A percentile compares a stretch with the other conserved stretches of the same genome.
Conservation (phyloP, 306 rosid species). For the Coriaria nepalensis region DNA sequence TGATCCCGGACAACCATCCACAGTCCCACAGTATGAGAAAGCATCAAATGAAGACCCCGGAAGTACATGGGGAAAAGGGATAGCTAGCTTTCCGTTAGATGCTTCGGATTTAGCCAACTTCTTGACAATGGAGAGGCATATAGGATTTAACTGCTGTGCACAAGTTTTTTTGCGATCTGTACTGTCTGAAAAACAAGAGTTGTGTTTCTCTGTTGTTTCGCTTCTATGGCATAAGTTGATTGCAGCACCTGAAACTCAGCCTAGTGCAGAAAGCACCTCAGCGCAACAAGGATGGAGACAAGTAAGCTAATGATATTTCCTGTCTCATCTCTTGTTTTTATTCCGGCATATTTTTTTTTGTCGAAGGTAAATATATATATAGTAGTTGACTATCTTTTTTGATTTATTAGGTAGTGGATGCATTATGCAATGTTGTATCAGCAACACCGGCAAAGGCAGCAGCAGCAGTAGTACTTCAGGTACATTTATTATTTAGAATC, state of each 20-base stretch:
- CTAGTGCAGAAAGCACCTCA: conserved; percentile 85
- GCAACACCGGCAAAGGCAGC: conserved; percentile 88
- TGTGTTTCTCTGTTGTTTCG: conserved; percentile 91
- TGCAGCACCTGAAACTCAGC: conserved; percentile 90
- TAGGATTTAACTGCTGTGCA: conserved; percentile 72
- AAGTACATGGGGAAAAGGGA: conserved; percentile 41
- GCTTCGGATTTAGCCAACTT: conserved; percentile 96
- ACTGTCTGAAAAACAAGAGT: conserved; percentile 73
- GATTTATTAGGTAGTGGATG: conserved; percentile 66
- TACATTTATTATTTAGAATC: conserved; percentile 5
- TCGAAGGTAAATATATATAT: conserved; percentile 7
- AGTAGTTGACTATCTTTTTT: conserved; percentile 3
- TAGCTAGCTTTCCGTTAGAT: conserved; percentile 52
- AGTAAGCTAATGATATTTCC: conserved; percentile 30
- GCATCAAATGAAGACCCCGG: conserved; percentile 44
- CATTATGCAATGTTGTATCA: conserved; percentile 87
- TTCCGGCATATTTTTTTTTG: neutral
- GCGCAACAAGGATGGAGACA: conserved; percentile 99
- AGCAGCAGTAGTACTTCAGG: conserved; percentile 95
- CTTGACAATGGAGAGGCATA: conserved; percentile 81
- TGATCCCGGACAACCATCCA: conserved; percentile 37
- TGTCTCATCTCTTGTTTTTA: conserved; percentile 5
- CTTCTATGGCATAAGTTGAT: conserved; percentile 90
- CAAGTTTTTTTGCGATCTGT: conserved; percentile 71
- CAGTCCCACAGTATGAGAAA: conserved; percentile 15